Evolutionary conservation across 257 asterid genomes (phyloP).

Genomic region (Nicotiana noctiflora): DNA sequence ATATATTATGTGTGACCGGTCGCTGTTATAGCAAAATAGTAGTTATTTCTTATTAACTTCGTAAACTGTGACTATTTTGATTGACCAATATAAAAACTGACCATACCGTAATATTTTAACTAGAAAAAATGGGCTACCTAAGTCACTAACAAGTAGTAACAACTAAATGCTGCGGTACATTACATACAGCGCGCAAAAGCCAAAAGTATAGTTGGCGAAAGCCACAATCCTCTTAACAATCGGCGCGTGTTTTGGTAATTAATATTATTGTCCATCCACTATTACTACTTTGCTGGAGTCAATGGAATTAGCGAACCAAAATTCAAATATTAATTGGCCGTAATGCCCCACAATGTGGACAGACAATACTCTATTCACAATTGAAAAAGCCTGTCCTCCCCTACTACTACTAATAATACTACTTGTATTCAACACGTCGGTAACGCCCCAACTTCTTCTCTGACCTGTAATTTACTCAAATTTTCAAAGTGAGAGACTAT

Average conservation of each 20-base stretch:
- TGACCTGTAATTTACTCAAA: constrained; percentile 11
- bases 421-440: constrained; percentile 12
- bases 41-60: no score
- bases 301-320: not conserved
- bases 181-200: not conserved
- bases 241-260: not conserved
- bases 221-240: not conserved
- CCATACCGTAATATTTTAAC: no score
- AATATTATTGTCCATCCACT: not conserved
- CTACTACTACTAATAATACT: not conserved
- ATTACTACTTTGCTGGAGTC: not conserved
- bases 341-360: constrained; percentile 15
- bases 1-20: no score
- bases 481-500: not conserved
- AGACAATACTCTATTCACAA: constrained; percentile 7
- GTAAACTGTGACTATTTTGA: no score
- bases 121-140: no score
- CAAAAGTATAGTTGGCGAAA: not conserved
- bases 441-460: constrained; percentile 14
- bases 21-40: no score
- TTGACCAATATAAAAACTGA: no score
- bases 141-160: no score
- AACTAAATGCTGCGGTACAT: no score
- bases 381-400: constrained; percentile 10
- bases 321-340: not conserved